Conservation (phyloP, 305 asterid genomes). For the Ilex paraguariensis region DNA sequence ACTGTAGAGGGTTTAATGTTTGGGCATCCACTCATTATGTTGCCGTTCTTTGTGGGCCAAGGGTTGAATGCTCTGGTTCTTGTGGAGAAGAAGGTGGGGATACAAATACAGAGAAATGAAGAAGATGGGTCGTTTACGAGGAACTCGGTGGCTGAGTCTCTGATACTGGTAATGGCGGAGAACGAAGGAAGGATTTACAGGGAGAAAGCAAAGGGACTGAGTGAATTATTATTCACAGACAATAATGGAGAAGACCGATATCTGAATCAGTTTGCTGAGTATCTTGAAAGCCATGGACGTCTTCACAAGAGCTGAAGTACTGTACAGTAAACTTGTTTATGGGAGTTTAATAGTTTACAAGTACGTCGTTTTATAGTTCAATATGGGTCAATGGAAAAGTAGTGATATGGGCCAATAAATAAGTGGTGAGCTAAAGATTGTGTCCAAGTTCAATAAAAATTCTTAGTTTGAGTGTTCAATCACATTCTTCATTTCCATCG, state of each 20-base stretch:
- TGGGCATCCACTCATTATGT: no score
- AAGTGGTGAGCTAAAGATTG: background rate
- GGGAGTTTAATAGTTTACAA: no score
- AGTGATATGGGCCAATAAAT: background rate
- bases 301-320: background rate
- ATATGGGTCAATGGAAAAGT: no score
- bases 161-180: slow-evolving; percentile 35
- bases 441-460: background rate
- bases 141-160: slow-evolving; percentile 30
- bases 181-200: slow-evolving; percentile 7
- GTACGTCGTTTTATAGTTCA: background rate
- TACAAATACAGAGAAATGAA: slow-evolving; percentile 36
- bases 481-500: no score
- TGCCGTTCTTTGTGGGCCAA: no score
- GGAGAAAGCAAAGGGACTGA: background rate
- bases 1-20: no score
- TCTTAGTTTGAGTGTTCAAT: background rate
- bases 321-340: background rate
- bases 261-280: background rate
- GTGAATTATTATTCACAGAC: background rate
- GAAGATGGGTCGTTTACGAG: slow-evolving; percentile 41
- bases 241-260: background rate
- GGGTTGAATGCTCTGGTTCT: slow-evolving; percentile 27
- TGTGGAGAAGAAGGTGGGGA: slow-evolving; percentile 33
- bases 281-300: background rate